Percentiles rank a stretch among this genome's conserved stretches.
Conservation (phyloP, 495 filamentous ascomycete species). For the Baudoinia panamericana region DNA sequence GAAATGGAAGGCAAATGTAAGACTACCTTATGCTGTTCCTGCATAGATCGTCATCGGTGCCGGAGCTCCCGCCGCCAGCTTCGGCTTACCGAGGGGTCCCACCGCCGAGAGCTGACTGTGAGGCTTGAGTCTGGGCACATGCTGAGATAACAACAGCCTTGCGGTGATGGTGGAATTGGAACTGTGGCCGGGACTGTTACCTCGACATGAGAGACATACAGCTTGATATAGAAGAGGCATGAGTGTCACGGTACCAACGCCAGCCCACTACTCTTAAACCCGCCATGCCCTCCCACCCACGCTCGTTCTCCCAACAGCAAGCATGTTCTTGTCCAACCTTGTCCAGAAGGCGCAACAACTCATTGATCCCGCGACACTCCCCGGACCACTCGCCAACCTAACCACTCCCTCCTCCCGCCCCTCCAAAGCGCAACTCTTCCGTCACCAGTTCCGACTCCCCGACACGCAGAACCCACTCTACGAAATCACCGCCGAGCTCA, state of each 20-base stretch:
- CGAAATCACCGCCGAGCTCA: conserved; percentile 91
- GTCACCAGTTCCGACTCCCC: conserved; percentile 89
- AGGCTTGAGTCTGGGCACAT: too few relatives aligned
- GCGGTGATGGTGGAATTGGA: too few relatives aligned
- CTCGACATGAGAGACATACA: too few relatives aligned
- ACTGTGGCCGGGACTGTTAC: too few relatives aligned
- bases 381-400: conserved; percentile 32
- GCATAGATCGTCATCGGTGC: not conserved
- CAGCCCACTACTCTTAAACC: too few relatives aligned
- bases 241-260: too few relatives aligned
- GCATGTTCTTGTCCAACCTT: conserved; percentile 71
- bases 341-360: conserved; percentile 91
- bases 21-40: conserved; percentile 1
- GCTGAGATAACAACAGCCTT: too few relatives aligned
- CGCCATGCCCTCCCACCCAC: too few relatives aligned
- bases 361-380: conserved; percentile 69
- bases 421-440: conserved; percentile 85
- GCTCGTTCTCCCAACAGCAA: too few relatives aligned
- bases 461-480: conserved; percentile 81
- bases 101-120: conserved; percentile 1
- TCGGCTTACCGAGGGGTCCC: too few relatives aligned
- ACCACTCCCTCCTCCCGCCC: conserved; percentile 48
- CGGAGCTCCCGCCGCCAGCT: not conserved
- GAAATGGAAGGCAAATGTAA: too few relatives aligned
- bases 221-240: too few relatives aligned